Evolutionary conservation across 208 protist genomes (phyloP), one percentile per base, ranked within the genome.

Genomic region (Porcisia hertigi): DNA sequence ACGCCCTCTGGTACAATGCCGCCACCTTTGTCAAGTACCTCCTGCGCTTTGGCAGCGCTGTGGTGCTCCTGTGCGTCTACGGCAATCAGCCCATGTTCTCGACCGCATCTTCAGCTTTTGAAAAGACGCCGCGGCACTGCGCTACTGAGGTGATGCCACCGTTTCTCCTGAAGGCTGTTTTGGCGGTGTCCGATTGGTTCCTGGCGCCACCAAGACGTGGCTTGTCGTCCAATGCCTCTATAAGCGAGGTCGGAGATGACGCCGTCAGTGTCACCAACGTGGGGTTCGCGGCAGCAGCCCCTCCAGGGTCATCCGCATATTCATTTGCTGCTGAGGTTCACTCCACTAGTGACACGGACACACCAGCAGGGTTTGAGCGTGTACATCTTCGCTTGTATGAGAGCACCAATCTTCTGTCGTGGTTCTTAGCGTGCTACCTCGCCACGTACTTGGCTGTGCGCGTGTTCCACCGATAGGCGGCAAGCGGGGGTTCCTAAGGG

Each of bases 21-120:
- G 65, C 79, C 16, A 67, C 45, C 5, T 1, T 71, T 3, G 64
- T 91, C 36, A 78, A 84, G 76, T 80, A 86, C 39, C n/a, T 86
- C 6, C 81, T 94, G 41, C 82, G 77, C 1, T 87, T 84, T 64
- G 79, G 79, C 3, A 66, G 78, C 45, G 59, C 87, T 54, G 54
- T 87, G 30, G 62, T 75, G 4, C 66, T 79, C 23, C 69, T 89
- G 6, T 73, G 52, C 34, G 18, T 81, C 4, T 82, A 72, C n/a
- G 75, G 83, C 9, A 78, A 80, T 23, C 64, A 64, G 3, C 54
- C 69, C 1, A 71, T 58, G 16, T 39, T 86, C 39, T 80, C 88
- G 3, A 25, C 62, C 2, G 62, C 81, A 18, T 80, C 87, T 16
- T 69, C 53, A 34, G 71, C 71, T 4, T 58, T 81, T 45, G 64